A percentile compares a stretch with the other conserved stretches of the same genome.
These are phyloP conservation scores for Populus euphratica DNA, from an alignment of 345 rosid genomes.

Conservation along the genomic window DNA sequence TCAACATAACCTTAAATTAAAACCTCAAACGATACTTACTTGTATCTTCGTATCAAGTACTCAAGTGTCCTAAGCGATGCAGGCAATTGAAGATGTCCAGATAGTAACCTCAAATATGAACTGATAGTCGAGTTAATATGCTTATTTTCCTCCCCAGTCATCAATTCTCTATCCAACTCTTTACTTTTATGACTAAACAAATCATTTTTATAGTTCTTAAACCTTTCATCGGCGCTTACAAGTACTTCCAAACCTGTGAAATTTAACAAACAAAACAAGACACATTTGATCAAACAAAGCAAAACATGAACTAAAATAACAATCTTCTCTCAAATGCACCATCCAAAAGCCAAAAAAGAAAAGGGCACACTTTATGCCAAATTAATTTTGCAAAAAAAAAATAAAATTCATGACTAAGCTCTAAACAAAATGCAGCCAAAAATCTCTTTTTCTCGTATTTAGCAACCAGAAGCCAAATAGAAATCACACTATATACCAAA, in stretches of 20 bases:
- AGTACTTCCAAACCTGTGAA: constrained; percentile 78
- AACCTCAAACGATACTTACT: constrained; percentile 35
- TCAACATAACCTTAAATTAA: not conserved
- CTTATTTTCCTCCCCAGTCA: constrained; percentile 56
- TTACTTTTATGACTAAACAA: constrained; percentile 72
- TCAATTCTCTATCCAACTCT: constrained; percentile 75
- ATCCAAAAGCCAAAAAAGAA: too few relatives aligned
- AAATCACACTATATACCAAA: too few relatives aligned
- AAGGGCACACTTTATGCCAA: too few relatives aligned
- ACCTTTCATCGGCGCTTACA: constrained; percentile 56
- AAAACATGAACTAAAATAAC: not conserved
- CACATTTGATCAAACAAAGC: not conserved
- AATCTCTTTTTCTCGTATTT: too few relatives aligned
- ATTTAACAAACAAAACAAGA: not conserved
- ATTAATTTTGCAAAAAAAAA: too few relatives aligned
- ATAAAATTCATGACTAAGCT: too few relatives aligned
- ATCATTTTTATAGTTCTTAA: constrained; percentile 51
- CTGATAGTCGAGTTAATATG: constrained; percentile 50
- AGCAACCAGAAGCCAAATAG: too few relatives aligned
- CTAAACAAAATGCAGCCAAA: too few relatives aligned
- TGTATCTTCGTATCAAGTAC: constrained; percentile 89
- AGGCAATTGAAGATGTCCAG: constrained; percentile 59
- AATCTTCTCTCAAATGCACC: too few relatives aligned
- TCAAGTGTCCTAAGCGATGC: constrained; percentile 74
- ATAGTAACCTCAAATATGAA: constrained; percentile 60